Conservation (phyloP, 2,329 filamentous ascomycete species). For the Drechslerella coelobrocha region DNA sequence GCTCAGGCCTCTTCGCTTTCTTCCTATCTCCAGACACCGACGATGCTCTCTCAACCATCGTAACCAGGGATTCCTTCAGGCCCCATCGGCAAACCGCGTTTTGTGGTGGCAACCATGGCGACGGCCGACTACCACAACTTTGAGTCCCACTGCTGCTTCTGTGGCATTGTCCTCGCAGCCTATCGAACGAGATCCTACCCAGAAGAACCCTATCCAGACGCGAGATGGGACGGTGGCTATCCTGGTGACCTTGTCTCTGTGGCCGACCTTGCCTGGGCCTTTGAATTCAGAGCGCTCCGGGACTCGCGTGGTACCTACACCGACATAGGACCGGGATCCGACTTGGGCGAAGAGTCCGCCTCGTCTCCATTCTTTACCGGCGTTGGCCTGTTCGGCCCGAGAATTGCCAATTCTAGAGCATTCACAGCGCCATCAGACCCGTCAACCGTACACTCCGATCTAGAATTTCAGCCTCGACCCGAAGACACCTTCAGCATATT, state of each 20-base stretch:
- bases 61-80: too few relatives aligned
- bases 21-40: too few relatives aligned
- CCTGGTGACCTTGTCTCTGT: constrained; percentile 46
- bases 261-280: constrained; percentile 45
- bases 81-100: too few relatives aligned
- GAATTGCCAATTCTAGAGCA: constrained; percentile 38
- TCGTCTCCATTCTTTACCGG: constrained; percentile 47
- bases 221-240: constrained; percentile 48
- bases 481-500: constrained; percentile 47
- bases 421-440: constrained; percentile 43
- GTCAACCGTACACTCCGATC: constrained; percentile 31
- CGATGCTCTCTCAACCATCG: too few relatives aligned
- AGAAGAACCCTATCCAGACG: constrained; percentile 41
- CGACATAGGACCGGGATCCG: constrained; percentile 31
- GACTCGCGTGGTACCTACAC: constrained; percentile 45
- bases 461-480: constrained; percentile 30
- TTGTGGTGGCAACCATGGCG: constrained; percentile 26
- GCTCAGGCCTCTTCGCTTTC: too few relatives aligned
- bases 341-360: constrained; percentile 28
- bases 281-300: constrained; percentile 47
- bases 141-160: constrained; percentile 49
- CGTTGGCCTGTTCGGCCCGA: constrained; percentile 39
- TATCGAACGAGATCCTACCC: constrained; percentile 43
- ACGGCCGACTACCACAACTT: constrained; percentile 47
- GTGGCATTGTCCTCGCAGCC: constrained; percentile 43